Base-by-base conservation (phyloP, 2,329 filamentous ascomycete species). In the Xylariomycetidae sp. region DNA sequence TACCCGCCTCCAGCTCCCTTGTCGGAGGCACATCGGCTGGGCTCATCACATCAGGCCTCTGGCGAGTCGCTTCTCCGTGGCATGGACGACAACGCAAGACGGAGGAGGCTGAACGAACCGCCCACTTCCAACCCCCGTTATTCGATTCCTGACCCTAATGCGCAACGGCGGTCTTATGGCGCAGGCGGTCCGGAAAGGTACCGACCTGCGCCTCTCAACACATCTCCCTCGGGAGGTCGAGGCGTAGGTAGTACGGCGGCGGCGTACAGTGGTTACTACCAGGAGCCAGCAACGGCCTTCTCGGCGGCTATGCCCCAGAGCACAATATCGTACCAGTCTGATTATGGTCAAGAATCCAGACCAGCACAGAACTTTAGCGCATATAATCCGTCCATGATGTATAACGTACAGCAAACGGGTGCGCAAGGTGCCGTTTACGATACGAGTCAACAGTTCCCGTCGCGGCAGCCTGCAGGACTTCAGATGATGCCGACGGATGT, bases 31-130 rank as follows among this genome's bases (percentile, higher is more conserved):
- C 72, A 76, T 67, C 74, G 73, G 69, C 70, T 77, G 58, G 70
- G 75, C 70, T 70, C 73, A 63, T 67, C 68, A 63, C 63, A 70
- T 64, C 68, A 66, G 64, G 66, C 69, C 60, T 66, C 67, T 62
- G 59, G 63, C 54, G 63, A 70, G 61, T 61, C 66, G 59, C 63
- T 66, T 55, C 59, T 69, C 68, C 59, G 63, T 64, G 80, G 77
- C 58, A 92, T 92, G 86, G 86, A 90, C 70, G 80, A 84, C 65
- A 77, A 81, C 67, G 77, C 76, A 63, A 78, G 75, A 58, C 72
- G 78, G 56, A 74, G 80, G 69, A 82, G 84, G 74, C 82, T 84
- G 69, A 77, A 83, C 74, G 84, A 85, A 64, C 70, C 74, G 64
- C 72, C 77, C 58, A 68, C 74, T 62, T 71, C 71, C 61, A 70